Evolutionary conservation across 2,329 filamentous ascomycete genomes (phyloP), one percentile per base, ranked within the genome.

Genomic region (Penicillium corylophilum): DNA sequence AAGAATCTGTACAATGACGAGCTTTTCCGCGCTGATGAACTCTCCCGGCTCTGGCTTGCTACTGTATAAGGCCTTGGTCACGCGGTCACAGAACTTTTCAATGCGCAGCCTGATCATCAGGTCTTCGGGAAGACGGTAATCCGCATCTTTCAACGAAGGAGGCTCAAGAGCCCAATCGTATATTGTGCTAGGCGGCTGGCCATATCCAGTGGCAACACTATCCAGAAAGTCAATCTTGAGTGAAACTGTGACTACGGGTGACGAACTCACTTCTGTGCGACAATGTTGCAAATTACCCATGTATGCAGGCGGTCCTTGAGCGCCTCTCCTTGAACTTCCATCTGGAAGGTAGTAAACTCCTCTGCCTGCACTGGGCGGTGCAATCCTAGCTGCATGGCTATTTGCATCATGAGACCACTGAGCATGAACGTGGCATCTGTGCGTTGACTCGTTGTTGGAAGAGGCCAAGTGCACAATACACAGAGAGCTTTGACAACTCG

Each of bases 251-350:
- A 23, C 39, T 42, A 8, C 49, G 13, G 1, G 23, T 8, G 22
- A 31, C 44, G 13, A 4, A 66, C 75, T 65, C 66, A 82, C 80
- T 82, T 83, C 59, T 87, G 83, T n/a, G 83, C 82, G 9, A 86
- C 82, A 50, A 86, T 80, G 60, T 87, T 87, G 71, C 84, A 85
- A 4, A 83, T 79, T 1, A 82, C 81, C 84, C 84, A 87, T 2
- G 84, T 86, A 61, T 83, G 78, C 29, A 86, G 71, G 15, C 84
- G 76, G 66, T 87, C 84, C 33, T 81, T 79, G 48, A 85, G 75
- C 49, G 85, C 83, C 62, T 84, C 82, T 24, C 83, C 80, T 56
- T 79, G 73, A 13, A 84, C 69, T 49, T 83, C 71, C 58, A 77
- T 73, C 16, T 71, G 69, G 57, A 77, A 77, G 5, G 75, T 77